Conservation (phyloP, 2,329 filamentous ascomycete genomes). For the Phoma sp. region DNA sequence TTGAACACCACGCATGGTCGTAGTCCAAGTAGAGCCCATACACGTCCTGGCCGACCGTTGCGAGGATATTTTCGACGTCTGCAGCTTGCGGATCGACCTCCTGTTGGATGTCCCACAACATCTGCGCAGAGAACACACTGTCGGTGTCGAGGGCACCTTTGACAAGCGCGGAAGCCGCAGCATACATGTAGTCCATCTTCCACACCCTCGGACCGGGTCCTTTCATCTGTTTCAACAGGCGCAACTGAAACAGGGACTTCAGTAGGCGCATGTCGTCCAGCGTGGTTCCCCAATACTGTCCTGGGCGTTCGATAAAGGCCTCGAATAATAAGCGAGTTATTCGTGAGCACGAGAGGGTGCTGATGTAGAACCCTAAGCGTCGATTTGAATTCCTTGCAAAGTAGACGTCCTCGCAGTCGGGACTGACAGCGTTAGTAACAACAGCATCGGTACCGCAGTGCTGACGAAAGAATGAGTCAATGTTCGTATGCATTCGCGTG, state of each 20-base stretch:
- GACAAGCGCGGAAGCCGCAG: not conserved
- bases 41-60: not conserved
- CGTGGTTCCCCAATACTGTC: not conserved
- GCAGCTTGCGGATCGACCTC: not conserved
- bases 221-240: not conserved
- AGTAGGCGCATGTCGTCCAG: slow-evolving; percentile 3
- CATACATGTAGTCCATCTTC: not conserved
- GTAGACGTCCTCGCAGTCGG: not conserved
- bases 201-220: not conserved
- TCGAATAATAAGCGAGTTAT: not conserved
- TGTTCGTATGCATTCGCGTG: not conserved
- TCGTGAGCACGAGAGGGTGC: not conserved
- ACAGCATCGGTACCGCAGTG: not conserved
- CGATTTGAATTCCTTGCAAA: slow-evolving; percentile 2
- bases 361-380: slow-evolving; percentile 1
- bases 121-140: slow-evolving; percentile 18
- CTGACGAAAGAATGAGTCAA: slow-evolving; percentile 1
- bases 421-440: not conserved
- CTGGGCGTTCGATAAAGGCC: not conserved
- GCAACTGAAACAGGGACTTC: slow-evolving; percentile 9
- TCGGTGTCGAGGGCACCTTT: not conserved
- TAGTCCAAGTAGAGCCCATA: not conserved
- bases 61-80: not conserved
- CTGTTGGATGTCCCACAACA: slow-evolving; percentile 18
- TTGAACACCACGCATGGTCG: not conserved